Base-by-base conservation (phyloP, 306 rosid genomes). In the Luffa acutangula region DNA sequence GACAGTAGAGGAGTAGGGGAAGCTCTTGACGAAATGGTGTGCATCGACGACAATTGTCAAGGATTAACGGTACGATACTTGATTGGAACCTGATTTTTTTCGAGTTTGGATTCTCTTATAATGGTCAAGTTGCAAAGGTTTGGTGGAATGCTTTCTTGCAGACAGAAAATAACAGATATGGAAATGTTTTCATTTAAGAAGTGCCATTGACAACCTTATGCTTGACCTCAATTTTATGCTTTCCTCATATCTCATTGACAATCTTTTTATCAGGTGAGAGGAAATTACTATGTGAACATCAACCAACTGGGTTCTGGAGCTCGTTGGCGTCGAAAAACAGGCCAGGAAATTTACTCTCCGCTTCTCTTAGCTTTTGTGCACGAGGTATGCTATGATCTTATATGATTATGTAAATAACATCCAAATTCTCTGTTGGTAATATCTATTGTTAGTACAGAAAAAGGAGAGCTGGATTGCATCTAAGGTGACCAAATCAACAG, bases 1-100 rank as follows among this genome's bases (percentile, higher is more conserved):
- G 96, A 94, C 74, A 14, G 81, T 4, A 87, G 91, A 85, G 97
- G 96, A 78, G 94, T 94, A 1, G 92, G 88, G 6, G 98, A 94
- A 84, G 48, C 97, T 52, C 94, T 94, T 58, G 93, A 94, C 52
- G 98, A 94, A 89, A 79, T 9, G 49, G 97, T 90, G 73, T 92
- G 98, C 45, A 12, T 81, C 9, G 33, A 58, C 0, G 52, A 51
- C 49, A 75, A 52, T 17, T 86, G 89, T 39, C 70, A 81, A 84
- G 87, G 89, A 48, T 78, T 86, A 69, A 84, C 84, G 83, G 89
- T 86, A 81, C 8, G 11, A 7, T 72, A 46, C 41, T 72, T 5
- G 41, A 48, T 39, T 49, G 58, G 3, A 45, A 45, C n/a, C 4
- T 0, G 59, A 31, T 72, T 2, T 49, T 25, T 48, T 69, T 69